These are phyloP conservation scores for Trebouxia gelatinosa DNA, from an alignment of 163 green algal genomes.

Conservation along the genomic window DNA sequence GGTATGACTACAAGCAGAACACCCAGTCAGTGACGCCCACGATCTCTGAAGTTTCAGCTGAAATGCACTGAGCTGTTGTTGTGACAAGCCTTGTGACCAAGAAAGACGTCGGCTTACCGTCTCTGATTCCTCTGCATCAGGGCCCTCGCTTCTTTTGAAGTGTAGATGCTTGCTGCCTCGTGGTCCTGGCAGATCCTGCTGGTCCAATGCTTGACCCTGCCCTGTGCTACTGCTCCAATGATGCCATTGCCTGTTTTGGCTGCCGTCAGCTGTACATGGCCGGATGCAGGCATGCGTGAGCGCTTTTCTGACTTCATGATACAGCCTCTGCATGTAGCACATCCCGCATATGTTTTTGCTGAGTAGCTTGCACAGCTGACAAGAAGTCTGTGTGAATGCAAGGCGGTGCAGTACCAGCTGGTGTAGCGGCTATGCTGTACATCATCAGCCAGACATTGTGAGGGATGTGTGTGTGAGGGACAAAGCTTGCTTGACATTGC, in stretches of 20 bases:
- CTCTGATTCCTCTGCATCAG: slow-evolving; percentile 7
- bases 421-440: no score
- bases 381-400: not conserved
- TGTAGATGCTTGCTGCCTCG: slow-evolving; percentile 32
- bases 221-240: slow-evolving; percentile 21
- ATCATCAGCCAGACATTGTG: no score
- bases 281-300: slow-evolving; percentile 39
- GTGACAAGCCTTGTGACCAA: no score
- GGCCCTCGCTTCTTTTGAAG: slow-evolving; percentile 13
- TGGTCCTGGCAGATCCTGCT: slow-evolving; percentile 30
- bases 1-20: no score
- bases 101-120: not conserved
- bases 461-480: not conserved
- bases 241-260: slow-evolving; percentile 9
- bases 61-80: no score
- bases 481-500: not conserved
- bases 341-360: not conserved
- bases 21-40: no score
- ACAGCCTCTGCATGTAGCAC: slow-evolving; percentile 41
- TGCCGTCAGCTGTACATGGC: not conserved
- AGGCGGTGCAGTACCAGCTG: no score
- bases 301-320: slow-evolving; percentile 39
- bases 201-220: slow-evolving; percentile 6
- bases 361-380: not conserved
- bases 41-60: no score